These are phyloP conservation scores for Chlamydomonas sp. DNA, from an alignment of 139 green algal species.

Conservation along the genomic window DNA sequence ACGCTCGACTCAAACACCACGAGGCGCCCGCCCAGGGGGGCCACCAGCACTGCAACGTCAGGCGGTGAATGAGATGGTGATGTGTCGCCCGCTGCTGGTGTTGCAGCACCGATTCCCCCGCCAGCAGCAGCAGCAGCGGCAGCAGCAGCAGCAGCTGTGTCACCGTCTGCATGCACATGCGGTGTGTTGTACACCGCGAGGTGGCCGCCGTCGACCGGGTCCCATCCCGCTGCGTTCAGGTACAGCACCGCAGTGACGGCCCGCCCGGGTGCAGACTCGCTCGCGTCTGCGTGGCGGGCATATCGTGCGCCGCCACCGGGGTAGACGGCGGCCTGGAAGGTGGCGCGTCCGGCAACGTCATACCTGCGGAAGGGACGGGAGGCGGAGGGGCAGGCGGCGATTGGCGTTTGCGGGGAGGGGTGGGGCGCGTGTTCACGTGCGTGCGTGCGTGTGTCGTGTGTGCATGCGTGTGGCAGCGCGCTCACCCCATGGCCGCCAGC, in stretches of 20 bases:
- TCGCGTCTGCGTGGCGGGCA: conserved; percentile 55
- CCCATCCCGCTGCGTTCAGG: conserved; percentile 54
- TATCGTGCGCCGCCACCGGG: conserved; percentile 57
- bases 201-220: conserved; percentile 32
- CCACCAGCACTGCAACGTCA: conserved; percentile 35
- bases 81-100: not conserved
- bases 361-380: conserved; percentile 22
- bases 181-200: conserved; percentile 41
- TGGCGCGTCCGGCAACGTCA: conserved; percentile 43
- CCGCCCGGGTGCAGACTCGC: conserved; percentile 29
- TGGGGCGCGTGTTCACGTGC: not conserved
- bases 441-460: not conserved
- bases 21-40: conserved; percentile 47
- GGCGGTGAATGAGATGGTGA: no score
- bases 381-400: not conserved
- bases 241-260: conserved; percentile 62
- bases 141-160: not conserved
- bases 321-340: conserved; percentile 65
- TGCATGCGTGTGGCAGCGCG: not conserved
- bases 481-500: conserved; percentile 31
- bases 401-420: not conserved
- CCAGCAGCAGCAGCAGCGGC: not conserved
- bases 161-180: not conserved
- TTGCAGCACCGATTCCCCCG: not conserved
- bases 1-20: conserved; percentile 58